Percentiles rank a stretch among this genome's conserved stretches.
Evolutionary conservation across 495 filamentous ascomycete genomes (phyloP).

Genomic region (Podospora pseudocomata): DNA sequence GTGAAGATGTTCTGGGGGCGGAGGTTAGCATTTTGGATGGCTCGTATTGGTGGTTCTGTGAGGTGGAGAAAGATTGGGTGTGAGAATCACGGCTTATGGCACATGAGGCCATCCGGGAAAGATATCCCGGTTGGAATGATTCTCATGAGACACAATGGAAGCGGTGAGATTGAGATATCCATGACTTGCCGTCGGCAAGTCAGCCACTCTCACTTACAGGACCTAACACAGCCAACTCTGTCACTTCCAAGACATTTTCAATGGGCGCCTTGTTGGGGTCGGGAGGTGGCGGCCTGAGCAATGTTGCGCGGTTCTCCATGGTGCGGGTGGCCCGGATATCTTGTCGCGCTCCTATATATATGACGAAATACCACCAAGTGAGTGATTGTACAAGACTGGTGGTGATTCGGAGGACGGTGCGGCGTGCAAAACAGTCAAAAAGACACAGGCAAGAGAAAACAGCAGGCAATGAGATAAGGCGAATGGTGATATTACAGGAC

Average conservation of each 20-base stretch:
- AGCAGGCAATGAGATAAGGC: not conserved
- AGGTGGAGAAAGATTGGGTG: conserved; percentile 11
- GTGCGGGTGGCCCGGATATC: not conserved
- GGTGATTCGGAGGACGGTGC: not conserved
- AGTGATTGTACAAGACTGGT: not conserved
- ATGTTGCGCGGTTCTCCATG: conserved; percentile 48
- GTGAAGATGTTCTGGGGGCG: conserved; percentile 75
- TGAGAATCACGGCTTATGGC: not conserved
- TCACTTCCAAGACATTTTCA: conserved; percentile 85
- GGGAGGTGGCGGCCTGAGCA: conserved; percentile 70
- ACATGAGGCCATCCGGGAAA: not conserved
- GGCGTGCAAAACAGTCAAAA: conserved; percentile 5
- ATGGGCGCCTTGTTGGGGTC: conserved; percentile 73
- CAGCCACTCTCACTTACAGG: conserved; percentile 52
- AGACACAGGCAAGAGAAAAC: not conserved
- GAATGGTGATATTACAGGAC: not conserved
- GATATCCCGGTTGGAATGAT: not conserved
- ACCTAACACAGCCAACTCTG: conserved; percentile 71
- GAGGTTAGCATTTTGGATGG: conserved; percentile 4
- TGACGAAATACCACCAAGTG: not conserved
- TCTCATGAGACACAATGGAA: not conserved
- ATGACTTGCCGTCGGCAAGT: not conserved
- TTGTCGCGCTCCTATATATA: conserved; percentile 3
- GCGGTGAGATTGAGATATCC: not conserved
- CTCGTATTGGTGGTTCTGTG: not conserved